Conservation (phyloP, 352 stramenopile genomes). For the Phytophthora uliginosa region DNA sequence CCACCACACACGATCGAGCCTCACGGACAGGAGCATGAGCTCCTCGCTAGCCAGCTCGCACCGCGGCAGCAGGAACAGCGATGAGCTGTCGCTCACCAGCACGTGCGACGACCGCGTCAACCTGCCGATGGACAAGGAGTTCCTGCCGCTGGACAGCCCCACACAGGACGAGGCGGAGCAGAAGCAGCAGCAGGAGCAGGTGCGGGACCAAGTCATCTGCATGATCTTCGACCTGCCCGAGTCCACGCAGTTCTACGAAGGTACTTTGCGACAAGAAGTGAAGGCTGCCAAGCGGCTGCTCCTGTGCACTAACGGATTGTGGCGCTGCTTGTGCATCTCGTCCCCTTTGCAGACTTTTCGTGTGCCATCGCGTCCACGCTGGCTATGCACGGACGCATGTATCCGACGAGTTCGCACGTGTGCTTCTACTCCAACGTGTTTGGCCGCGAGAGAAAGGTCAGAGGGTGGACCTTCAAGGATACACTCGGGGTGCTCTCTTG, state of each 20-base stretch:
- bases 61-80: constrained; percentile 36
- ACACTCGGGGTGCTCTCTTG: constrained; percentile 33
- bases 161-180: constrained; percentile 40
- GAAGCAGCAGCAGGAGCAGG: neutral
- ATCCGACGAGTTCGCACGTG: constrained; percentile 82
- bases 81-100: constrained; percentile 32
- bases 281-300: constrained; percentile 4
- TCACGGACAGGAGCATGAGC: constrained; percentile 3
- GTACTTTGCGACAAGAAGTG: constrained; percentile 30
- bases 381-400: constrained; percentile 91
- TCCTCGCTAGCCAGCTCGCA: constrained; percentile 34
- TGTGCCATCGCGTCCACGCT: constrained; percentile 83
- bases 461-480: constrained; percentile 40
- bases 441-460: constrained; percentile 85
- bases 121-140: constrained; percentile 56
- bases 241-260: constrained; percentile 70
- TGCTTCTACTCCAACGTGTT: constrained; percentile 94
- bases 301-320: constrained; percentile 14
- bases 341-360: constrained; percentile 71
- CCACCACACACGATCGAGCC: constrained; percentile 24
- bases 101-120: constrained; percentile 37
- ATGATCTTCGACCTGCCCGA: constrained; percentile 87
- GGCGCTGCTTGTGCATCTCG: constrained; percentile 18
- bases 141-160: constrained; percentile 50
- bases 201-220: constrained; percentile 89